phyloP scores from a whole-genome alignment of 768 basidiomycete genomes.

The Agaricus sinodeliciosus region DNA sequence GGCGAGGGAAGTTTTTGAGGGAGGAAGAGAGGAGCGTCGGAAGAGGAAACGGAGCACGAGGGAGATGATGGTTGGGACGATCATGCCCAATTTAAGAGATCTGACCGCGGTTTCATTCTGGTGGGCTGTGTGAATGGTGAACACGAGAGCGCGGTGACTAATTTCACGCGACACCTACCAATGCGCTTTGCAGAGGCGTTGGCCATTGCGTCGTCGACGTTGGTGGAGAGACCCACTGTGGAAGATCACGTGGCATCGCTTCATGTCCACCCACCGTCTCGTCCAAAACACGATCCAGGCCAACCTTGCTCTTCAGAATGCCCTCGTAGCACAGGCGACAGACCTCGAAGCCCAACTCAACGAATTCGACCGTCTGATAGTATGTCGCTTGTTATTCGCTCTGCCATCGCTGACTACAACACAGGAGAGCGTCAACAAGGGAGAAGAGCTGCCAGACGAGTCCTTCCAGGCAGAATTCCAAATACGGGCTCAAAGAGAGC shows the following conservation, averaged over 20 bases:
- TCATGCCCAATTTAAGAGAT: slow-evolving; percentile 59
- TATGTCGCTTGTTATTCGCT: slow-evolving; percentile 24
- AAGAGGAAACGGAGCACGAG: slow-evolving; percentile 61
- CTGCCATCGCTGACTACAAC: background rate
- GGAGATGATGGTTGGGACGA: slow-evolving; percentile 61
- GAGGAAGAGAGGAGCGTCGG: slow-evolving; percentile 55
- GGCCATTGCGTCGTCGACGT: slow-evolving; percentile 42
- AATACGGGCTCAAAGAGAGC: slow-evolving; percentile 38
- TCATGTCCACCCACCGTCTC: slow-evolving; percentile 21
- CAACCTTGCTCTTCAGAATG: slow-evolving; percentile 59
- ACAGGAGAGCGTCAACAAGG: slow-evolving; percentile 17
- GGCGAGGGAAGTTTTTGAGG: slow-evolving; percentile 56
- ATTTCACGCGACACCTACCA: slow-evolving; percentile 35
- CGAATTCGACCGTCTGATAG: slow-evolving; percentile 56
- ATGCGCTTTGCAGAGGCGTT: slow-evolving; percentile 78
- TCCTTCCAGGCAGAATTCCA: slow-evolving; percentile 30
- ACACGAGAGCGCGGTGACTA: background rate
- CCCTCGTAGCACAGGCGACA: slow-evolving; percentile 51
- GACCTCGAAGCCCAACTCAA: slow-evolving; percentile 49
- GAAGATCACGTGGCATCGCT: background rate
- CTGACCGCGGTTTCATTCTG: slow-evolving; percentile 73
- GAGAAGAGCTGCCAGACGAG: slow-evolving; percentile 32
- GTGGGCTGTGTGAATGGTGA: slow-evolving; percentile 35
- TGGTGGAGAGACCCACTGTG: background rate
- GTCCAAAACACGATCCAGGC: slow-evolving; percentile 46